Percentiles rank a stretch among this genome's conserved stretches.
Conservation (phyloP, 2,329 filamentous ascomycete genomes). For the Xylogone sp. region DNA sequence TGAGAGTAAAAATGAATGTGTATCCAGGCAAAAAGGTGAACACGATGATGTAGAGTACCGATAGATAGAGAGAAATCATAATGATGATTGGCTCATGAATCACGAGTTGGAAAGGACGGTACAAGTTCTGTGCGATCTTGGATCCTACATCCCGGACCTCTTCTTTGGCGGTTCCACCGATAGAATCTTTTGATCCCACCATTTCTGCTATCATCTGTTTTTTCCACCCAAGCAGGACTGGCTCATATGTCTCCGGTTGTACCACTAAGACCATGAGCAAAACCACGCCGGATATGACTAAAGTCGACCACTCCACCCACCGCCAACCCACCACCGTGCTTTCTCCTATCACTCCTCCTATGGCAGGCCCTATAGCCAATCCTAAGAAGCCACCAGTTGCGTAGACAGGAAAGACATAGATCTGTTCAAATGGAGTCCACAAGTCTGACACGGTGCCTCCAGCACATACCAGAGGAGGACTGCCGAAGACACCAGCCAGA, state of each 20-base stretch:
- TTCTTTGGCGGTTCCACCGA: not conserved
- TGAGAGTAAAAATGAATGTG: slow-evolving; percentile 40
- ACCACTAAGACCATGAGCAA: slow-evolving; percentile 16
- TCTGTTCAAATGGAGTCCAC: slow-evolving; percentile 26
- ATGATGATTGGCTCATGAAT: slow-evolving; percentile 27
- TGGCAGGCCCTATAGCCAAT: slow-evolving; percentile 16
- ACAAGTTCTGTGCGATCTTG: slow-evolving; percentile 12
- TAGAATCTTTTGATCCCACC: slow-evolving; percentile 14
- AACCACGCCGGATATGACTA: slow-evolving; percentile 21
- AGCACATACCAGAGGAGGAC: slow-evolving; percentile 35
- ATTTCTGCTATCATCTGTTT: slow-evolving; percentile 15
- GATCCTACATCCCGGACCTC: not conserved
- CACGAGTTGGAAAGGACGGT: slow-evolving; percentile 15
- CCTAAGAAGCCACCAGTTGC: slow-evolving; percentile 19
- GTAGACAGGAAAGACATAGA: slow-evolving; percentile 25
- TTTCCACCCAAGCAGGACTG: slow-evolving; percentile 25
- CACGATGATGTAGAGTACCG: slow-evolving; percentile 44
- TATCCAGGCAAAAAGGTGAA: slow-evolving; percentile 48
- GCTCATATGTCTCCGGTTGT: slow-evolving; percentile 28
- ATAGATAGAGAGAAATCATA: slow-evolving; percentile 42
- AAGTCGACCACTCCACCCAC: slow-evolving; percentile 35
- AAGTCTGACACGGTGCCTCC: slow-evolving; percentile 38
- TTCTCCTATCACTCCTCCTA: slow-evolving; percentile 3
- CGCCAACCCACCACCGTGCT: slow-evolving; percentile 13
- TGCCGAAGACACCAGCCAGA: slow-evolving; percentile 38